A percentile compares a stretch with the other conserved stretches of the same genome.
Evolutionary conservation across 2,329 filamentous ascomycete species (phyloP).

Genomic region (Thielaviopsis cerberus): DNA sequence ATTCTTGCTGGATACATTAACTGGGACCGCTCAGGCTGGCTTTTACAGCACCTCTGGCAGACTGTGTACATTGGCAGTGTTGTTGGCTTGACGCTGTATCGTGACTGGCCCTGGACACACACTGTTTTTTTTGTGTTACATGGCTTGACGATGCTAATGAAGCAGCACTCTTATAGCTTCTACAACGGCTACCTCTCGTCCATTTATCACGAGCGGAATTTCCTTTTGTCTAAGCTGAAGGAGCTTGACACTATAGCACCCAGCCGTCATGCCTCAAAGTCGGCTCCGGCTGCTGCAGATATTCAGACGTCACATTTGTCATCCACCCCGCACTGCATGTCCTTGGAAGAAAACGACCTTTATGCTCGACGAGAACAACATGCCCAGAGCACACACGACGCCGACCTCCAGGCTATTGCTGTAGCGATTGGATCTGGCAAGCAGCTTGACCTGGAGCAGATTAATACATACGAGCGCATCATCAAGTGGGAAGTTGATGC

Average conservation of each 20-base stretch:
- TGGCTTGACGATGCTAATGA: conserved; percentile 61
- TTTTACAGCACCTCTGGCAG: conserved; percentile 61
- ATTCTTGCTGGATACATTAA: conserved; percentile 40
- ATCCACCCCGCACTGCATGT: conserved; percentile 12
- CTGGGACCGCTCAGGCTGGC: conserved; percentile 54
- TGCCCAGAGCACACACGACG: conserved; percentile 42
- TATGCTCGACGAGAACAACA: conserved; percentile 20
- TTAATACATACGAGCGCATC: conserved; percentile 43
- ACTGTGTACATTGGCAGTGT: conserved; percentile 40
- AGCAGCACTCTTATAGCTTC: conserved; percentile 63
- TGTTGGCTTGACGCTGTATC: conserved; percentile 46
- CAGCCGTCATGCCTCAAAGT: background rate
- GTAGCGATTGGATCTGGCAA: conserved; percentile 23
- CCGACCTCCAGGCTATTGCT: conserved; percentile 31
- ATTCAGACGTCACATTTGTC: conserved; percentile 9
- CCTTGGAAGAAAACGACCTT: background rate
- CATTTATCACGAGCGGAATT: conserved; percentile 31
- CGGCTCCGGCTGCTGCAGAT: conserved; percentile 14
- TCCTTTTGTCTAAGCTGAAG: conserved; percentile 31
- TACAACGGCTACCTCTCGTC: conserved; percentile 58
- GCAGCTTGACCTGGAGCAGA: conserved; percentile 42
- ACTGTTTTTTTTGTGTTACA: conserved; percentile 63
- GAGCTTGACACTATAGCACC: conserved; percentile 28
- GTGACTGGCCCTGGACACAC: conserved; percentile 70
- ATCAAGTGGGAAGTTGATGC: conserved; percentile 49